Base-by-base conservation (phyloP, 1,139 yeast genomes). In the Candida smagusa region DNA sequence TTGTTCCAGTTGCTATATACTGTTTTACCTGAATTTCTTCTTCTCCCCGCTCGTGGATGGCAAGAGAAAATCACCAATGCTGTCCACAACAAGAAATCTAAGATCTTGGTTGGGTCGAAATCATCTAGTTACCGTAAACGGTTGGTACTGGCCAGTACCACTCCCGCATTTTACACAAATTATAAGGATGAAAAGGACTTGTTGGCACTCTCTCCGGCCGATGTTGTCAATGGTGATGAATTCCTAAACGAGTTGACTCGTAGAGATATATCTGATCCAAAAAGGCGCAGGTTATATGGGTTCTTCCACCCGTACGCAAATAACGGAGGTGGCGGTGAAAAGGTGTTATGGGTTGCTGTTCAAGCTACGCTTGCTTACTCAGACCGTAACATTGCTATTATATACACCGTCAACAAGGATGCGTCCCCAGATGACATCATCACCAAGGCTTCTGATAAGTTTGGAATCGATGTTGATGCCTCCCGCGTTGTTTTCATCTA, bases 321-420 rank as follows among this genome's bases (percentile, higher is more conserved):
- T 57, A 94, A 96, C 33, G 96, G 96, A 28, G 98, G 98, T 12
- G 99, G 99, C 28, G 99, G 99, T 19, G 99, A 94, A 59, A 76
- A 95, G 36, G 98, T 94, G 0, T 68, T 94, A 33, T 94, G 98
- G 98, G 89, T 87, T 40, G 96, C 97, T 0, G 87, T 92, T 6
- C 73, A 78, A 47, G 74, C 84, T 21, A 86, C 96, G 0, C 65
- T 90, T 43, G 51, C 60, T 8, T 65, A 71, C 28, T 71, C 73
- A 44, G 63, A 65, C 5, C 58, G 61, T 30, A 79, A 81, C 48
- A 63, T 86, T n/a, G 87, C 78, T 7, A 82, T 79, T 3, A 68
- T 94, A 7, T 94, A 92, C 57, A 84, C 96, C 16, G 87, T 88
- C 13, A 84, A 82, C 46, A 52, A 57, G 6, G 81, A 74, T 23